Percentiles rank a stretch among this genome's conserved stretches.
Conservation (phyloP, 345 rosid species). For the Syzygium oleosum region DNA sequence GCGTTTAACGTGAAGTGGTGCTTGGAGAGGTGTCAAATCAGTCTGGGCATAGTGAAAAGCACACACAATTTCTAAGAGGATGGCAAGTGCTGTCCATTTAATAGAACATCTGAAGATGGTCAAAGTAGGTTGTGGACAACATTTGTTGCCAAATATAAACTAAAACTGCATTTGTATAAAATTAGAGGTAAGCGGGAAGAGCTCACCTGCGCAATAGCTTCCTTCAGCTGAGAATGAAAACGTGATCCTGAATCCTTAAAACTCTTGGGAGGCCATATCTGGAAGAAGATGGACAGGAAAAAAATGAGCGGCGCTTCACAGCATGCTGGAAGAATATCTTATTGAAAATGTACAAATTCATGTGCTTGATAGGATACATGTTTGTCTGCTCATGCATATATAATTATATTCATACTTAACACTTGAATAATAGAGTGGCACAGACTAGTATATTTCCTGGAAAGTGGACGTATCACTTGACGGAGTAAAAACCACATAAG, state of each 20-base stretch:
- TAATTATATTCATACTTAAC: not conserved
- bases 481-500: not conserved
- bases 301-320: not conserved
- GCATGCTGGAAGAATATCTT: not conserved
- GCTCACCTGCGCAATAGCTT: slow-evolving; percentile 72
- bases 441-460: not conserved
- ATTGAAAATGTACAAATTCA: not conserved
- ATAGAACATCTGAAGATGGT: not conserved
- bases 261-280: slow-evolving; percentile 99
- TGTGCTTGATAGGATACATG: not conserved
- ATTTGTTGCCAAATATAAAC: not conserved
- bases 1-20: not conserved
- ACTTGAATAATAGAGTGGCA: not conserved
- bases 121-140: not conserved
- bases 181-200: slow-evolving; percentile 1
- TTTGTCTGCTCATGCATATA: not conserved
- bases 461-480: not conserved
- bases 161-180: not conserved
- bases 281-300: slow-evolving; percentile 12
- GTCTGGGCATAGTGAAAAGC: not conserved
- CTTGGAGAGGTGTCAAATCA: not conserved
- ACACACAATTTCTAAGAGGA: not conserved
- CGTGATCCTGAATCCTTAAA: slow-evolving; percentile 89
- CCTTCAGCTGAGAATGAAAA: slow-evolving; percentile 79
- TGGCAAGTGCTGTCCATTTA: not conserved